Percentiles rank a stretch among this genome's conserved stretches.
Conservation (phyloP, 2,329 filamentous ascomycete genomes). For the Emmonsiellopsis sp. region DNA sequence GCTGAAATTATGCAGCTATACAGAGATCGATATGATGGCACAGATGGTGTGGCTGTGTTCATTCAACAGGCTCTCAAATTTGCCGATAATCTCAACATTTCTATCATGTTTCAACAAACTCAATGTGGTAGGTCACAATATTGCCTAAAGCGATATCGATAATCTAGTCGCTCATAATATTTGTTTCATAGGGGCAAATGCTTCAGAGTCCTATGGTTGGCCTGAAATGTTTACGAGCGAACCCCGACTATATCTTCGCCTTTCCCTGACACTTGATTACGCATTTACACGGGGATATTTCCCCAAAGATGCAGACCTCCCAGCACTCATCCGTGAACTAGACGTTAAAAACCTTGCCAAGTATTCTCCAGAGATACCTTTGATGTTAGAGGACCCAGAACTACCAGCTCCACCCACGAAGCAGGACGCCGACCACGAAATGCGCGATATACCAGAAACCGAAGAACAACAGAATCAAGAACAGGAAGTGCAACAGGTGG, state of each 20-base stretch:
- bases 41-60: constrained; percentile 29
- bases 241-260: background rate
- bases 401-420: background rate
- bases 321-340: background rate
- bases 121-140: background rate
- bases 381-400: background rate
- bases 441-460: background rate
- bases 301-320: background rate
- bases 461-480: background rate
- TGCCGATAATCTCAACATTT: background rate
- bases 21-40: constrained; percentile 37
- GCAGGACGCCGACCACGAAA: background rate
- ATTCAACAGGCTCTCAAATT: constrained; percentile 5
- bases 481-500: background rate
- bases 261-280: background rate
- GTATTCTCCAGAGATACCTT: background rate
- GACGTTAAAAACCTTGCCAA: background rate
- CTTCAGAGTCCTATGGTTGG: background rate
- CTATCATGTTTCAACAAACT: background rate
- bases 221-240: background rate
- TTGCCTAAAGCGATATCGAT: background rate
- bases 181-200: background rate
- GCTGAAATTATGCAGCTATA: constrained; percentile 40
- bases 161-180: background rate
- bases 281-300: background rate